Evolutionary conservation across 208 protist genomes (phyloP).

Genomic region (Naegleria fowleri): DNA sequence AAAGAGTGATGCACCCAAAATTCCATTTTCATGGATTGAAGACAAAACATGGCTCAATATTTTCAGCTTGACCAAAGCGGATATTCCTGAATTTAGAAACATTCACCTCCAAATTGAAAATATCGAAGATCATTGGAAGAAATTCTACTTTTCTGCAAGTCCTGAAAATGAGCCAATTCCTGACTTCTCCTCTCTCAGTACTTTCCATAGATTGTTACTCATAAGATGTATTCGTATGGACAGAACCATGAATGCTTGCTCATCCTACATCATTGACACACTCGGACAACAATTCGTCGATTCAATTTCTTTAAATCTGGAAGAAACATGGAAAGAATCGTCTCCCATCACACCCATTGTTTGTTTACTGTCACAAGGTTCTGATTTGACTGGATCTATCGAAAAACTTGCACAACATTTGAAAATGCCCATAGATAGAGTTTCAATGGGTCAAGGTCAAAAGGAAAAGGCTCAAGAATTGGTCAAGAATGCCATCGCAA

Average conservation of each 20-base stretch:
- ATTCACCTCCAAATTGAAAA: constrained; percentile 50
- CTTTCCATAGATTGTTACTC: constrained; percentile 57
- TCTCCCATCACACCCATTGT: constrained; percentile 49
- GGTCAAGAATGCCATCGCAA: constrained; percentile 52
- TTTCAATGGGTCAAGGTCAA: constrained; percentile 78
- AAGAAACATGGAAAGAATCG: constrained; percentile 34
- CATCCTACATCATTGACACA: constrained; percentile 49
- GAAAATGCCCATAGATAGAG: constrained; percentile 50
- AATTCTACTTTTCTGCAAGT: constrained; percentile 56
- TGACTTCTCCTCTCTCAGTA: constrained; percentile 27
- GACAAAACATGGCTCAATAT: constrained; percentile 61
- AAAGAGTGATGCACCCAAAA: constrained; percentile 27
- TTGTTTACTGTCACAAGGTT: constrained; percentile 56
- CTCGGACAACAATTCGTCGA: constrained; percentile 56
- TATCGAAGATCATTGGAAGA: constrained; percentile 49
- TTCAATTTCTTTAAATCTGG: constrained; percentile 39
- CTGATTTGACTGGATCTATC: constrained; percentile 60
- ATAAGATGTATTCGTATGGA: constrained; percentile 57
- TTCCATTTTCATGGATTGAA: constrained; percentile 53
- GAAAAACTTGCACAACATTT: constrained; percentile 53
- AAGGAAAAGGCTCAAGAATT: constrained; percentile 50
- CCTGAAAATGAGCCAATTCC: constrained; percentile 53
- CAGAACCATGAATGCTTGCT: constrained; percentile 49
- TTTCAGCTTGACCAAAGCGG: constrained; percentile 28
- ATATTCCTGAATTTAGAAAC: constrained; percentile 45